Conservation (phyloP, 495 filamentous ascomycete genomes). For the Penicillium cinerascens region DNA sequence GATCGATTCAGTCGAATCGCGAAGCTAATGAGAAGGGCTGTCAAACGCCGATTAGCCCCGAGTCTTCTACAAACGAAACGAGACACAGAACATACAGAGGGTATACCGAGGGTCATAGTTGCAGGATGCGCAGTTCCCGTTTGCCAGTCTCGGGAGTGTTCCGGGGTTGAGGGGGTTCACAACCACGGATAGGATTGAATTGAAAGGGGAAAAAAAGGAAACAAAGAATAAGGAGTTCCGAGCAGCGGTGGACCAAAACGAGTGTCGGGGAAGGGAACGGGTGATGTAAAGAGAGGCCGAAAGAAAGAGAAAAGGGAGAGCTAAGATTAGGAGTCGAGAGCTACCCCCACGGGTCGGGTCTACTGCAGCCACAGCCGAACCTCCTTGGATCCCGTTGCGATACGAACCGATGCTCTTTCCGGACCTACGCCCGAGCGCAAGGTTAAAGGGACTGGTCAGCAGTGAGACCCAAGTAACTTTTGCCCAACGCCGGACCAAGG, state of each 20-base stretch:
- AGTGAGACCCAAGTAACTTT: too few species aligned
- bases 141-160: conserved; percentile 11
- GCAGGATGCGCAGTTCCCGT: conserved; percentile 3
- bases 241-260: background rate
- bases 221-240: conserved; percentile 8
- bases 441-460: too few species aligned
- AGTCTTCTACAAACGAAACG: conserved; percentile 10
- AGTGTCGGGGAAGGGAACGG: conserved; percentile 5
- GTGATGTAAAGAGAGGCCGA: background rate
- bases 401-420: background rate
- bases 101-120: conserved; percentile 20
- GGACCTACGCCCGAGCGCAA: background rate
- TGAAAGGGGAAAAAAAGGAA: background rate
- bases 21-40: conserved; percentile 12
- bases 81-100: conserved; percentile 5
- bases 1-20: conserved; percentile 17
- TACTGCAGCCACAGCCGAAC: background rate
- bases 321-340: background rate
- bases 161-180: background rate
- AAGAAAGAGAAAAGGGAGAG: conserved; percentile 3
- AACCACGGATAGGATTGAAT: background rate
- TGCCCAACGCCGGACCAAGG: background rate
- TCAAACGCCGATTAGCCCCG: conserved; percentile 18
- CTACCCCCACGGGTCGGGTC: background rate
- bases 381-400: too few species aligned